Evolutionary conservation across 441 rosid species (phyloP), one percentile per base, ranked within the genome.

Genomic region (Pelargonium citronellum): DNA sequence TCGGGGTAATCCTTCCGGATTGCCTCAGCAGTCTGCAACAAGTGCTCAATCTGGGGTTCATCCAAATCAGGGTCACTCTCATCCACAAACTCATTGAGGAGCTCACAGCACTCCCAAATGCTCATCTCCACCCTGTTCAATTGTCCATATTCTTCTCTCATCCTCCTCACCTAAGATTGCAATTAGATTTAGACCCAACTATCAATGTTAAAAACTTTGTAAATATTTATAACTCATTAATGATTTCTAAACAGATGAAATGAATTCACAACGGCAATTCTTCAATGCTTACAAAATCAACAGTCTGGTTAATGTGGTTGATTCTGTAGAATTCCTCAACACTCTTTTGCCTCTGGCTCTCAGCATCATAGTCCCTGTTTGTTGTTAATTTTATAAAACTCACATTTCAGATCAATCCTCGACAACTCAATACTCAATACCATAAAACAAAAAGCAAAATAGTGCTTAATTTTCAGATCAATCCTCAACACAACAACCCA

Each of bases 11-110:
- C 94, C 61, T 85, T 87, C 64, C 92, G 79, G 44, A 89, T 88
- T 1, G 98, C 98, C 70, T 92, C 98, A 0, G 98, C 97, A 0
- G 97, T 84, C 73, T 91, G 98, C 69, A 92, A 69, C 76, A 92
- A 79, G 57, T 92, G 98, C 60, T 92, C 91, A 51, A 89, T 93
- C 58, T 93, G 97, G 9, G 98, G 96, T 73, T 92, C 98, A 67
- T 92, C 98, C 11, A 92, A 78, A 62, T 89, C 96, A 15, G 98
- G 98, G 76, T 89, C 98, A 63, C 97, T 92, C 5, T 92, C 98
- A 67, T 90, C 97, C 1, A 91, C 84, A 1, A 89, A 90, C 2
- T 87, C 85, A 20, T 91, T 91, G 0, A 93, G 82, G 0, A 91
- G 87, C 80, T 90, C 94, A 68, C 95, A 92, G 70, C 96, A 91